Base-by-base conservation (phyloP, 1,284 basidiomycete species). In the Sparassis latifolia region DNA sequence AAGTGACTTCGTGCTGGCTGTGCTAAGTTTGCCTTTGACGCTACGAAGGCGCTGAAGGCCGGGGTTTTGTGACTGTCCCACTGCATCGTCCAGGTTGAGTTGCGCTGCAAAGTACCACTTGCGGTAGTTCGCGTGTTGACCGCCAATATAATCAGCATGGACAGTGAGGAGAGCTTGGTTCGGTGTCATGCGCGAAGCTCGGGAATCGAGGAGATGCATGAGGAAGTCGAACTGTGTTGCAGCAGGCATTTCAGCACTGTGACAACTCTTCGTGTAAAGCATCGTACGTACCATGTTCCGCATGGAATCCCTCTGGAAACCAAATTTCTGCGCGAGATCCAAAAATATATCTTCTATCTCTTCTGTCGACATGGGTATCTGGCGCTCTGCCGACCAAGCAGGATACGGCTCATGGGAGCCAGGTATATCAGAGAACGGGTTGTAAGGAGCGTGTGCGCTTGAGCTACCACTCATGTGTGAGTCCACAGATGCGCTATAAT, bases 101-200 rank as follows among this genome's bases (percentile, higher is more conserved):
- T 99, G 97, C 7, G 96, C 94, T 31, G 97, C 97, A 70, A 99
- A 99, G 69, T 99, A 99, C 96, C 97, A 98, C 69, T 95, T 96
- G 66, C 93, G 87, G 70, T 97, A 96, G 75, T 96, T 97, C 60
- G 94, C 93, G 65, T 96, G 87, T 64, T 92, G 91, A 45, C 97
- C 97, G 55, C 97, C 97, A 56, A 99, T 98, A 71, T 98, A 99
- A 70, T 98, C 95, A 51, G 96, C 95, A 68, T 99, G 96, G 42
- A 99, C 79, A 30, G 96, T 99, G 55, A 95, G 78, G 33, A 97
- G 84, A 3, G 97, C 96, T 66, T 98, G 95, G 66, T 90, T 89
- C 4, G 97, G 94, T n/a, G 89, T 85, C 96, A 99, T 99, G 58
- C 97, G 89, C n/a, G 93, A 97, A 7, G 94, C 88, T 55, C 91